These are phyloP conservation scores for Furcasterigmium sp. DNA, from an alignment of 2,329 filamentous ascomycete species.

Conservation along the genomic window DNA sequence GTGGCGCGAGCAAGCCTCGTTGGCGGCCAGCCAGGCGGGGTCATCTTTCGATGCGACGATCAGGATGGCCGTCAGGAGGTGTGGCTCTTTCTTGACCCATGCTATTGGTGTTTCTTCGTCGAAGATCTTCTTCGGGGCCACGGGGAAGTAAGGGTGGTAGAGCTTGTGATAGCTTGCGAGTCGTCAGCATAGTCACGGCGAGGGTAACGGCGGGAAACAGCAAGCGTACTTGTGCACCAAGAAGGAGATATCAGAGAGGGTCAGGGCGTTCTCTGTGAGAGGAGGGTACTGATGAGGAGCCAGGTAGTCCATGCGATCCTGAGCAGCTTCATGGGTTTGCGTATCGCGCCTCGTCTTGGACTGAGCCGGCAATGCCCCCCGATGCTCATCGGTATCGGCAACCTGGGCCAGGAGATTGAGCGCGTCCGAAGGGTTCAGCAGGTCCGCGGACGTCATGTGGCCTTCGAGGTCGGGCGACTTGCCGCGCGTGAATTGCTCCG, in stretches of 20 bases:
- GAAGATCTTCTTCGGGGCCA: slow-evolving; percentile 58
- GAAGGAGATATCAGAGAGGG: slow-evolving; percentile 16
- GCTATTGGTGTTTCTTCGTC: slow-evolving; percentile 45
- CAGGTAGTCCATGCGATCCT: slow-evolving; percentile 2
- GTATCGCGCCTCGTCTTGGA: slow-evolving; percentile 9
- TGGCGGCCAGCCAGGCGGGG: slow-evolving; percentile 56
- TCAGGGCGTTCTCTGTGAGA: slow-evolving; percentile 24
- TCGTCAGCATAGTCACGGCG: slow-evolving; percentile 30
- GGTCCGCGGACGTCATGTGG: slow-evolving; percentile 31
- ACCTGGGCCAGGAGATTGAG: slow-evolving; percentile 34
- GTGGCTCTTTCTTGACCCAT: slow-evolving; percentile 56
- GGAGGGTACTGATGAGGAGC: slow-evolving; percentile 21
- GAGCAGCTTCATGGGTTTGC: slow-evolving; percentile 1
- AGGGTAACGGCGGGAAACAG: background rate
- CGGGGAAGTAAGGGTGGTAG: slow-evolving; percentile 66
- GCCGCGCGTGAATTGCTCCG: slow-evolving; percentile 12
- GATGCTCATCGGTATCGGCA: slow-evolving; percentile 22
- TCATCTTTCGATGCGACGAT: slow-evolving; percentile 68
- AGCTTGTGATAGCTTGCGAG: slow-evolving; percentile 58
- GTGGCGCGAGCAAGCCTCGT: slow-evolving; percentile 61
- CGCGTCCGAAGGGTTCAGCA: slow-evolving; percentile 35
- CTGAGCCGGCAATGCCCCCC: slow-evolving; percentile 3
- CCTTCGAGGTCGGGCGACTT: slow-evolving; percentile 24
- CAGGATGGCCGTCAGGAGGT: slow-evolving; percentile 64
- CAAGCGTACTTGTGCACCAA: slow-evolving; percentile 21